Conservation (phyloP, 1,139 yeast genomes). For the Kodamaea arcana region DNA sequence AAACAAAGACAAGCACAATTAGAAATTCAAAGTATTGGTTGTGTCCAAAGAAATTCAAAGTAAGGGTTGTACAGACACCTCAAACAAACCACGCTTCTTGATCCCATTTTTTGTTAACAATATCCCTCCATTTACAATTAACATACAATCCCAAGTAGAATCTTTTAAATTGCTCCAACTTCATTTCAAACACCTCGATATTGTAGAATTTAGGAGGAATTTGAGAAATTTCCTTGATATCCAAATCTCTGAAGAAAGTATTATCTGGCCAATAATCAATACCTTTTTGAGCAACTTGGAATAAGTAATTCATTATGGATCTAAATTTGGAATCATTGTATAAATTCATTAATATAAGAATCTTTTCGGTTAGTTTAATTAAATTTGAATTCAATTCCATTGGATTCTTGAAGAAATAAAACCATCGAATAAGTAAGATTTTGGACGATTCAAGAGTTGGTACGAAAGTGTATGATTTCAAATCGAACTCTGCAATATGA, state of each 20-base stretch:
- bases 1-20: too few relatives aligned
- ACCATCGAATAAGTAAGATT: slow-evolving; percentile 4
- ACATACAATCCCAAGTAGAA: slow-evolving; percentile 5
- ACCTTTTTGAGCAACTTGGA: too few relatives aligned
- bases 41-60: too few relatives aligned
- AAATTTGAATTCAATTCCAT: slow-evolving; percentile 3
- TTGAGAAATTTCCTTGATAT: not conserved
- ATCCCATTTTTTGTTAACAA: too few relatives aligned
- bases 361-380: slow-evolving; percentile 7
- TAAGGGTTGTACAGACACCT: too few relatives aligned
- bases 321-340: slow-evolving; percentile 4
- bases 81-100: too few relatives aligned
- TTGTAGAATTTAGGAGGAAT: too few relatives aligned
- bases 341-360: slow-evolving; percentile 6
- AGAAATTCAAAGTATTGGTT: too few relatives aligned
- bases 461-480: slow-evolving; percentile 1
- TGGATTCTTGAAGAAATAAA: slow-evolving; percentile 8
- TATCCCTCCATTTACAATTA: slow-evolving; percentile 3
- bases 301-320: slow-evolving; percentile 6
- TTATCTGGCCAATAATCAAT: too few relatives aligned
- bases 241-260: not conserved
- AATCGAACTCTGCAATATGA: not conserved
- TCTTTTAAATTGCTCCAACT: slow-evolving; percentile 2
- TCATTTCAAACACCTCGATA: not conserved
- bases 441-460: slow-evolving; percentile 1